Percentiles rank a stretch among this genome's conserved stretches.
These are phyloP conservation scores for Phylloporus sp. DNA, from an alignment of 768 basidiomycete species.

Conservation along the genomic window DNA sequence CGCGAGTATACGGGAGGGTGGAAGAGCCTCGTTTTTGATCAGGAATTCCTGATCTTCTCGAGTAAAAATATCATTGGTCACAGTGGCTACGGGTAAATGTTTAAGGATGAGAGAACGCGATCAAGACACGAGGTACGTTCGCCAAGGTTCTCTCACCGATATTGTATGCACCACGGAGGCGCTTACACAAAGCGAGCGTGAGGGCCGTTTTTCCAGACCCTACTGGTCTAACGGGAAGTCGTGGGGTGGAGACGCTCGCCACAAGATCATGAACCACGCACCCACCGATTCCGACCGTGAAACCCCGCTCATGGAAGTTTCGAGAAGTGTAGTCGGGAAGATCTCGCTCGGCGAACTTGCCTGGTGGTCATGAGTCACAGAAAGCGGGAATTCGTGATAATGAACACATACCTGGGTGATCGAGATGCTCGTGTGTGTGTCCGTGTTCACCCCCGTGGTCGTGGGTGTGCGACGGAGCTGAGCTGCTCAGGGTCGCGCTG, in stretches of 20 bases:
- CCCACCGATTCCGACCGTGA: slow-evolving; percentile 99
- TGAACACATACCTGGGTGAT: slow-evolving; percentile 66
- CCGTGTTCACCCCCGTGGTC: slow-evolving; percentile 77
- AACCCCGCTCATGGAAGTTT: slow-evolving; percentile 90
- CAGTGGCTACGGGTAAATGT: slow-evolving; percentile 58
- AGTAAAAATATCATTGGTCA: slow-evolving; percentile 99
- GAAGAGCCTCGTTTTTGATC: slow-evolving; percentile 87
- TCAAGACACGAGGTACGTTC: neutral
- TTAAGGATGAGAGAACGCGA: slow-evolving; percentile 4
- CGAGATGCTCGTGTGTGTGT: slow-evolving; percentile 91
- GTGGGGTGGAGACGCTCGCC: neutral
- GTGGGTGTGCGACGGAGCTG: slow-evolving; percentile 41
- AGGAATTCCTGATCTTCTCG: slow-evolving; percentile 97
- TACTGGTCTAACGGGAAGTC: slow-evolving; percentile 63
- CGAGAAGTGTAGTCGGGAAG: slow-evolving; percentile 81
- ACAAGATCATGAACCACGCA: slow-evolving; percentile 34
- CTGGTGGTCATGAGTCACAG: slow-evolving; percentile 36
- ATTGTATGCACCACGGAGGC: slow-evolving; percentile 79
- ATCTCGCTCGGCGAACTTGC: slow-evolving; percentile 90
- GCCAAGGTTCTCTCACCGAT: slow-evolving; percentile 60
- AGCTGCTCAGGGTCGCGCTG: slow-evolving; percentile 42
- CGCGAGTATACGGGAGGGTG: slow-evolving; percentile 80
- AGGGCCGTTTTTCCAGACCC: slow-evolving; percentile 97
- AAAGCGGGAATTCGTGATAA: neutral
- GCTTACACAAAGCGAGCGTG: slow-evolving; percentile 84